Evolutionary conservation across 1,284 basidiomycete species (phyloP), one percentile per base, ranked within the genome.

Genomic region (Erythrobasidium hasegawianum): DNA sequence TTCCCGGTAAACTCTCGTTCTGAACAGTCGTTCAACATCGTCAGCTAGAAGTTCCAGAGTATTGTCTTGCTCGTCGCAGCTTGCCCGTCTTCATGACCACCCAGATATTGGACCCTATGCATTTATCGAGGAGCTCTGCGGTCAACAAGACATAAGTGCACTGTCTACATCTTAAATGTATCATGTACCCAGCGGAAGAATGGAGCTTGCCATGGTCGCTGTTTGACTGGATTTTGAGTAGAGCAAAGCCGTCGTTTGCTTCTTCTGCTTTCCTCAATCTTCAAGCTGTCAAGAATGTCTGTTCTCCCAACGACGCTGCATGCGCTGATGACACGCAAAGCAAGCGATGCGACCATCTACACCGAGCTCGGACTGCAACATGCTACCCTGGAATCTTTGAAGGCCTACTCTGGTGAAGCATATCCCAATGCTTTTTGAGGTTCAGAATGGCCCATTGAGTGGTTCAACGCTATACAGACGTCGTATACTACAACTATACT

Each of bases 1-100:
- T 87, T 97, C n/a, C 95, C 95, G 16, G 88, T 90, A 79, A 96
- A 96, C 80, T 97, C 93, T 60, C 90, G 86, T 71, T 97, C 91
- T 71, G 57, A 27, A 24, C 11, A 10, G n/a, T 2, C 16, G n/a
- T 14, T 53, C 26, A 54, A n/a, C n/a, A n/a, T n/a, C n/a, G n/a
- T 14, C 41, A n/a, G 26, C 45, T 40, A 59, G 57, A 24, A 14
- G n/a, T n/a, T n/a, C n/a, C n/a, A n/a, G n/a, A 14, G 26, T 14
- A 2, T 33, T 20, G 3, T 16, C 8, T 16, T 50, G 39, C 59
- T 62, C 24, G 26, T 39, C 11, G 14, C 41, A 27, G 16, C 40
- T 53, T 40, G 40, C 72, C 69, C 71, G 85, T 87, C 81, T 96
- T 96, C 89, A 94, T 95, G 77, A 97, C 85, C 72, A 97, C 93